phyloP scores from a whole-genome alignment of 345 rosid genomes.

The Gossypium stocksii region DNA sequence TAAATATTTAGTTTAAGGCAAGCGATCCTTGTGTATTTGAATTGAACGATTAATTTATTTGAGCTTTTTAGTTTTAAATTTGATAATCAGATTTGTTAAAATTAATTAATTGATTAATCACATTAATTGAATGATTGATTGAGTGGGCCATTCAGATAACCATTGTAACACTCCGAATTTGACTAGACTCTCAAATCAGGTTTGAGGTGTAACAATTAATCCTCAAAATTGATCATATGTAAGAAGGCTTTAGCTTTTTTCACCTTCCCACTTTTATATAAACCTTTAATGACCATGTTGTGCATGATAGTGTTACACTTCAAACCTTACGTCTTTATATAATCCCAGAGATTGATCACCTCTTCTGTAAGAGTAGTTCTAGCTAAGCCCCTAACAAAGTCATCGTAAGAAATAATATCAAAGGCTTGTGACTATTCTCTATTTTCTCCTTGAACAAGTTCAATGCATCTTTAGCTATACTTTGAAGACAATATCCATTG shows the following conservation, averaged over 20 bases:
- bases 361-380: constrained; percentile 40
- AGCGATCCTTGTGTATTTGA: no score
- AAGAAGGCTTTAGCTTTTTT: constrained; percentile 56
- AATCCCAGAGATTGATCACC: constrained; percentile 28
- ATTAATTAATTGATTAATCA: no score
- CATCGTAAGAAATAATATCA: constrained; percentile 48
- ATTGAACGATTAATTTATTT: no score
- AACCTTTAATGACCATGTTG: constrained; percentile 56
- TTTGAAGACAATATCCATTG: constrained; percentile 52
- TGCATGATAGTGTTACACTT: constrained; percentile 45
- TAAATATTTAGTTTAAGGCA: no score
- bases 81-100: no score
- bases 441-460: constrained; percentile 53
- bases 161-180: no score
- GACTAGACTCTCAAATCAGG: no score
- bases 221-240: no score
- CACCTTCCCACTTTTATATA: constrained; percentile 58
- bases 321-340: constrained; percentile 41
- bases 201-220: no score
- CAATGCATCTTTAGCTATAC: constrained; percentile 37
- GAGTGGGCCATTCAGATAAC: no score
- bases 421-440: constrained; percentile 35
- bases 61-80: no score
- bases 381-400: constrained; percentile 51
- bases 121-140: no score